Evolutionary conservation across 208 protist species (phyloP), one percentile per base, ranked within the genome.

Genomic region (Crithidia acanthocephali): DNA sequence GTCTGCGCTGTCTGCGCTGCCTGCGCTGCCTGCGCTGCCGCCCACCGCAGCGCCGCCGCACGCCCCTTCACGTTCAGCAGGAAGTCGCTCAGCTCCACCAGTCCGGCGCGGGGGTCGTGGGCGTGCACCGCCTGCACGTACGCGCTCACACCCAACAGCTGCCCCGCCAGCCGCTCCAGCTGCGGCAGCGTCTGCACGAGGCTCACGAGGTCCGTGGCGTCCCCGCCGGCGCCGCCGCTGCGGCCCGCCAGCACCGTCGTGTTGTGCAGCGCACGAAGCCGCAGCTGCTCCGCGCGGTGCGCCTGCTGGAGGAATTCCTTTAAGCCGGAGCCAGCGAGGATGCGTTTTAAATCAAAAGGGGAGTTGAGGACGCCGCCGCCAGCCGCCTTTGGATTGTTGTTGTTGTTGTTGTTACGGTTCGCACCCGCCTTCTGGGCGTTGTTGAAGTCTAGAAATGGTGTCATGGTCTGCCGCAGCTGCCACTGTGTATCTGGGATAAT

Each of bases 71-170:
- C 57, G 57, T 71, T 65, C 40, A 70, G 72, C 56, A 77, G 8
- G 42, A 77, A 77, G 53, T 77, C 52, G 45, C 72, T 67, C 35
- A 77, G 64, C 56, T 77, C 64, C 33, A 55, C 58, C 35, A 77
- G 50, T 27, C 72, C 72, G 30, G 61, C 23, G 2, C 47, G 22
- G 3, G 63, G 45, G 57, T 77, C 72, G 72, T 67, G 72, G 11
- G 40, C 40, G 13, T 77, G 72, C 27, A 77, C 40, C 11, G 72
- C 72, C 48, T n/a, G 32, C 27, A 77, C 37, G 53, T 77, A 53
- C 28, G 10, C 72, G 28, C 63, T 55, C 30, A 77, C 72, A 22
- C 57, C 28, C 22, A 59, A 16, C 15, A 77, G 72, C 33, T 71
- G 63, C 23, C 30, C 60, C 1, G 72, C 51, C 0, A 77, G 9